phyloP scores from a whole-genome alignment of 2,329 filamentous ascomycete genomes.

The Sarocladiaceae sp. region DNA sequence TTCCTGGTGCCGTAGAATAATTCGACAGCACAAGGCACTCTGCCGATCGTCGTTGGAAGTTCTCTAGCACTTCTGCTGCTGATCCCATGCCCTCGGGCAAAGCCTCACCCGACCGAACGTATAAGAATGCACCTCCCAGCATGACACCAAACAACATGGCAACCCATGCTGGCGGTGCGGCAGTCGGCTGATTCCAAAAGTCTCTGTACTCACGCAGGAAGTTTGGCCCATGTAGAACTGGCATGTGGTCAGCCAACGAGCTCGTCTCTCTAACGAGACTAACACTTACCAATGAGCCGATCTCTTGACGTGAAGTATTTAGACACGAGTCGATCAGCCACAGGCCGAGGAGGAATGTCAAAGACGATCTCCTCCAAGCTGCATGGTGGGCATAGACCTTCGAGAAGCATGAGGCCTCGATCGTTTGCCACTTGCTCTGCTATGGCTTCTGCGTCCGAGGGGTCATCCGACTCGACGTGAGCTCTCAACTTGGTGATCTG shows the following conservation, averaged over 20 bases:
- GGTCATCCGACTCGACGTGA: conserved; percentile 3
- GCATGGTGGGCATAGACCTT: conserved; percentile 4
- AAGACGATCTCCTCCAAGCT: conserved; percentile 7
- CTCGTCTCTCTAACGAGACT: neutral
- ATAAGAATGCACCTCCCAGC: conserved; percentile 23
- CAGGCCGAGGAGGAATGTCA: neutral
- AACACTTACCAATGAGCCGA: neutral
- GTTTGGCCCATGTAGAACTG: neutral
- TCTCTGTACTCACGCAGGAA: conserved; percentile 30
- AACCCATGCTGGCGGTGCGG: conserved; percentile 38
- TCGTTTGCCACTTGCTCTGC: conserved; percentile 3
- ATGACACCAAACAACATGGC: conserved; percentile 43
- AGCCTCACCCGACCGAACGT: conserved; percentile 15
- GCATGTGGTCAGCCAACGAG: neutral
- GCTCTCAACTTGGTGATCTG: conserved; percentile 7
- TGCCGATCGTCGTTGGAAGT: conserved; percentile 24
- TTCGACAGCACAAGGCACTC: conserved; percentile 33
- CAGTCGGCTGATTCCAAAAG: conserved; percentile 37
- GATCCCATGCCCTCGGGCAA: conserved; percentile 2
- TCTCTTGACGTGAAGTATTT: conserved; percentile 7
- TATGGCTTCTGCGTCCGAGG: neutral
- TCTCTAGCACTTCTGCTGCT: conserved; percentile 4
- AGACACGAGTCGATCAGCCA: conserved; percentile 3
- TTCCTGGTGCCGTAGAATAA: conserved; percentile 36
- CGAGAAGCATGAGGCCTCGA: conserved; percentile 5